These are phyloP conservation scores for Podaxis sp. DNA, from an alignment of 768 basidiomycete species.

Conservation along the genomic window DNA sequence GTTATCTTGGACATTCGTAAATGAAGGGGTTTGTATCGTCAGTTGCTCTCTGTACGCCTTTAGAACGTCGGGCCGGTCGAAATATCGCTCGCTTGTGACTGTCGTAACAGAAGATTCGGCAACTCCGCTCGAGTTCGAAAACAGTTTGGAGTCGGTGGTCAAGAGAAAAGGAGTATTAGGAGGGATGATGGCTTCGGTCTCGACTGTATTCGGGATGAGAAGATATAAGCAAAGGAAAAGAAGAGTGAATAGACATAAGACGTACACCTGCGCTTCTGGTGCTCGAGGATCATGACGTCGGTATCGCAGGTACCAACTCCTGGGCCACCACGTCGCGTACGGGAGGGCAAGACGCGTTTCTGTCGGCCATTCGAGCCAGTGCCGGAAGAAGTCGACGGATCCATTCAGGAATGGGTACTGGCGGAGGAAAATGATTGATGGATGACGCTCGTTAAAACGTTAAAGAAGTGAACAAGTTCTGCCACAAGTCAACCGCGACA, in stretches of 20 bases:
- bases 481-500: not conserved
- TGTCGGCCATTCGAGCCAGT: conserved; percentile 39
- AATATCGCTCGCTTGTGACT: conserved; percentile 68
- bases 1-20: conserved; percentile 40
- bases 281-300: conserved; percentile 83
- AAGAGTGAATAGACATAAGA: conserved; percentile 20
- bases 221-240: conserved; percentile 10
- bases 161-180: conserved; percentile 64
- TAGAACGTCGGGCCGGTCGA: conserved; percentile 76
- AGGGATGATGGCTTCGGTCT: conserved; percentile 72
- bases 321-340: conserved; percentile 77
- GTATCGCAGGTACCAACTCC: conserved; percentile 78
- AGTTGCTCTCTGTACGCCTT: conserved; percentile 67
- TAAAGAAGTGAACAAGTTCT: not conserved
- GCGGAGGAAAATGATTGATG: conserved; percentile 7
- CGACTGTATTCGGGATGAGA: conserved; percentile 43
- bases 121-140: conserved; percentile 39
- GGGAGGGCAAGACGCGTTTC: conserved; percentile 81
- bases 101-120: conserved; percentile 48
- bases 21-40: conserved; percentile 79
- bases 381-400: conserved; percentile 7
- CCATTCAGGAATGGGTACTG: conserved; percentile 1
- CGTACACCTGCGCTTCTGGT: conserved; percentile 74
- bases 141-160: conserved; percentile 61
- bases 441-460: not conserved